Evolutionary conservation across 164 flowering plant genomes (phyloP).

Genomic region (Piper longum): DNA sequence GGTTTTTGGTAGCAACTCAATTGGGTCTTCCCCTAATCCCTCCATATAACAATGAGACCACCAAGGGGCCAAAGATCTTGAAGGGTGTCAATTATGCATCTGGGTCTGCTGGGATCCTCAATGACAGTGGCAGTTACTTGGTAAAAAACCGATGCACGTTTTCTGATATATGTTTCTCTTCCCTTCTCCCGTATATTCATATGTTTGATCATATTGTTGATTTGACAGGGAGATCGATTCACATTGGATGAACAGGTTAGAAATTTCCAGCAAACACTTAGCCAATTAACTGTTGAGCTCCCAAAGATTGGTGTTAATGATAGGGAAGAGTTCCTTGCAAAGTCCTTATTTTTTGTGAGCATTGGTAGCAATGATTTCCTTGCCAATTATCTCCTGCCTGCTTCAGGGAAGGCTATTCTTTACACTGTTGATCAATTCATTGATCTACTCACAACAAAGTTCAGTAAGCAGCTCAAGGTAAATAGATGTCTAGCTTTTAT

Average conservation of each 20-base stretch:
- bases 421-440: not conserved
- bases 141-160: constrained; percentile 1
- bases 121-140: constrained; percentile 1
- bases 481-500: no score
- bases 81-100: constrained; percentile 13
- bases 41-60: constrained; percentile 3
- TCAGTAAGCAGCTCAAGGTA: constrained; percentile 9
- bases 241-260: constrained; percentile 6
- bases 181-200: no score
- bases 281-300: not conserved
- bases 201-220: not conserved
- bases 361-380: constrained; percentile 10
- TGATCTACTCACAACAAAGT: not conserved
- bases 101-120: constrained; percentile 10
- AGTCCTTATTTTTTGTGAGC: constrained; percentile 6
- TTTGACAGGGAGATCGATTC: constrained; percentile 3
- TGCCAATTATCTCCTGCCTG: not conserved
- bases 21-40: constrained; percentile 6
- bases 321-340: not conserved
- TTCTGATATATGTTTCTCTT: not conserved
- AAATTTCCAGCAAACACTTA: not conserved
- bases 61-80: constrained; percentile 5
- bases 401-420: not conserved
- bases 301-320: not conserved
- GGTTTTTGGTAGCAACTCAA: constrained; percentile 1